These are phyloP conservation scores for Leccinum variicolor DNA, from an alignment of 768 basidiomycete genomes.

Conservation along the genomic window DNA sequence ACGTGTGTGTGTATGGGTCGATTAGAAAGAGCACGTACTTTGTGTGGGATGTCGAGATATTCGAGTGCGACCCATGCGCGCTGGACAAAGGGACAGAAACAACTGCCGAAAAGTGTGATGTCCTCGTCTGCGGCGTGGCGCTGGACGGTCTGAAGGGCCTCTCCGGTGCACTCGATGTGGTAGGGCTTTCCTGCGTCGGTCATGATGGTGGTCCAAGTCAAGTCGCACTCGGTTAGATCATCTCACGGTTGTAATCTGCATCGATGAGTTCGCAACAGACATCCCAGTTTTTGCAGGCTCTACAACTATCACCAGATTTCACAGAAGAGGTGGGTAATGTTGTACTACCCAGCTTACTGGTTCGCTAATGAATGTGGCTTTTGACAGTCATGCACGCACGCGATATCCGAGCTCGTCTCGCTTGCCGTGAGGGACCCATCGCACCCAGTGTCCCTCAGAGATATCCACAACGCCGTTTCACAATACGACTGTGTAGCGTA, in stretches of 20 bases:
- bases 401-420: slow-evolving; percentile 20
- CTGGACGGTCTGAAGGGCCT: slow-evolving; percentile 55
- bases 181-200: slow-evolving; percentile 40
- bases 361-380: neutral
- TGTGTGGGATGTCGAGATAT: slow-evolving; percentile 66
- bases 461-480: slow-evolving; percentile 14
- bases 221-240: neutral
- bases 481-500: slow-evolving; percentile 14
- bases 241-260: neutral
- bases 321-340: slow-evolving; percentile 19
- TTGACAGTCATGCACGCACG: slow-evolving; percentile 16
- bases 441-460: slow-evolving; percentile 10
- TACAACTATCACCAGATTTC: slow-evolving; percentile 21
- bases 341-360: neutral
- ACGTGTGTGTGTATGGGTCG: neutral
- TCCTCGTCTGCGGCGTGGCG: slow-evolving; percentile 45
- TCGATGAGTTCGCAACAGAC: slow-evolving; percentile 8
- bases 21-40: slow-evolving; percentile 38
- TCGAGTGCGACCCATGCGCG: slow-evolving; percentile 77
- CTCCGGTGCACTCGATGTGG: slow-evolving; percentile 41
- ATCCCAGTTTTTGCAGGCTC: slow-evolving; percentile 12
- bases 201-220: slow-evolving; percentile 6
- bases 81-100: slow-evolving; percentile 83
- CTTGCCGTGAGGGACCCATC: slow-evolving; percentile 9
- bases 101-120: slow-evolving; percentile 67